Base-by-base conservation (phyloP, 2,329 filamentous ascomycete genomes). In the Aspergillus ochraceus region DNA sequence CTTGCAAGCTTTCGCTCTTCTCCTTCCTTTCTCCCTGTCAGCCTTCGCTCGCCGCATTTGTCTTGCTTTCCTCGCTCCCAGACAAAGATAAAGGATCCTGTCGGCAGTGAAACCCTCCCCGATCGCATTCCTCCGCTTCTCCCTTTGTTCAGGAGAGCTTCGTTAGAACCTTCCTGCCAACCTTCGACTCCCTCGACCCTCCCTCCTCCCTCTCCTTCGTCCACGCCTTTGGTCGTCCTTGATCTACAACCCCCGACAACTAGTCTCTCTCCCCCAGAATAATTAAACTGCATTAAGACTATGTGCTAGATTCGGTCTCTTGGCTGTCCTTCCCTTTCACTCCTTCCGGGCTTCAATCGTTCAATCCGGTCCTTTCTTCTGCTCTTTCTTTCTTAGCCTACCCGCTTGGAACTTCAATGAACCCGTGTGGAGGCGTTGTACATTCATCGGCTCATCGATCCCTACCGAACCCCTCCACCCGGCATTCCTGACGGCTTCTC, bases 401-500 rank as follows among this genome's bases (percentile, higher is more conserved):
- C 17, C 29, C 49, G 17, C 14, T 51, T 30, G 12, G 49, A 12
- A 63, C 60, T 63, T 71, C 68, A 66, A 70, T 71, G 67, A 66
- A 55, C 29, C 55, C 64, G 60, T 64, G 63, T 65, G 60, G 59
- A 66, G 60, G 58, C 55, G 49, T 24, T 47, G 45, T 60, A 65
- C 64, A 63, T 67, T 64, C 66, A 54, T 64, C 63, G 61, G 63
- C 60, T 54, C 53, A 64, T 60, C 49, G 58, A 63, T 68, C 63
- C 60, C 64, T 65, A 63, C 62, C 57, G 59, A 60, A 60, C 55
- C 60, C 58, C 63, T 63, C 58, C 55, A 59, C 56, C 65, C 49
- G 67, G 64, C 71, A 75, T 75, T 74, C 71, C 67, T 68, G 60
- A 62, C 60, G 54, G 30, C 61, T 52, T 52, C 60, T 57, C 60